Evolutionary conservation across 768 basidiomycete species (phyloP).

Genomic region (Mrakia frigida): DNA sequence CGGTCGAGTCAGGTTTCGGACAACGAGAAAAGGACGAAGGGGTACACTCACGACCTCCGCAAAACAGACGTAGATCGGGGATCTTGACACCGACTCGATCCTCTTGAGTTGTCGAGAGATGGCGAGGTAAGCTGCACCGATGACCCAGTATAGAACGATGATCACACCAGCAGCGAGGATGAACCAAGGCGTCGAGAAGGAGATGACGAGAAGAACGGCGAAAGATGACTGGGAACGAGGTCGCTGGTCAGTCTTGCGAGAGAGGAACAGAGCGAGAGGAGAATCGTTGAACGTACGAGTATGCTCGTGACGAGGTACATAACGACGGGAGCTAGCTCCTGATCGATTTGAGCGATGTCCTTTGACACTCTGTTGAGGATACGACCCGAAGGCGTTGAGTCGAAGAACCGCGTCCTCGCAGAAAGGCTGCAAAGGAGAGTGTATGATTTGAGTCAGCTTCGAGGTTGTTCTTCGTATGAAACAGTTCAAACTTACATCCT

Average conservation of each 20-base stretch:
- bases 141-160: slow-evolving; percentile 42
- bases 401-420: slow-evolving; percentile 41
- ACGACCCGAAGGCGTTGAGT: slow-evolving; percentile 23
- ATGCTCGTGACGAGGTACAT: slow-evolving; percentile 15
- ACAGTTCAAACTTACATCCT: slow-evolving; percentile 10
- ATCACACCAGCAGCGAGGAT: slow-evolving; percentile 13
- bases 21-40: neutral
- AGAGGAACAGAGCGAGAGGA: neutral
- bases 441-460: too few species aligned
- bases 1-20: neutral
- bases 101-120: slow-evolving; percentile 48
- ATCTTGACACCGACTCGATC: slow-evolving; percentile 40
- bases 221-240: neutral
- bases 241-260: slow-evolving; percentile 29
- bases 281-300: neutral
- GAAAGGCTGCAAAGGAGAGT: slow-evolving; percentile 36
- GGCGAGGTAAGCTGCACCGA: slow-evolving; percentile 45
- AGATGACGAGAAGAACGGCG: slow-evolving; percentile 44
- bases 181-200: slow-evolving; percentile 39
- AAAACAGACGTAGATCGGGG: slow-evolving; percentile 46
- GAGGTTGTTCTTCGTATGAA: too few species aligned
- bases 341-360: slow-evolving; percentile 1
- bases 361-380: slow-evolving; percentile 19
- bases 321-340: slow-evolving; percentile 24
- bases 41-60: slow-evolving; percentile 38